phyloP scores from a whole-genome alignment of 139 green algal genomes.

The Volvox reticuliferus region DNA sequence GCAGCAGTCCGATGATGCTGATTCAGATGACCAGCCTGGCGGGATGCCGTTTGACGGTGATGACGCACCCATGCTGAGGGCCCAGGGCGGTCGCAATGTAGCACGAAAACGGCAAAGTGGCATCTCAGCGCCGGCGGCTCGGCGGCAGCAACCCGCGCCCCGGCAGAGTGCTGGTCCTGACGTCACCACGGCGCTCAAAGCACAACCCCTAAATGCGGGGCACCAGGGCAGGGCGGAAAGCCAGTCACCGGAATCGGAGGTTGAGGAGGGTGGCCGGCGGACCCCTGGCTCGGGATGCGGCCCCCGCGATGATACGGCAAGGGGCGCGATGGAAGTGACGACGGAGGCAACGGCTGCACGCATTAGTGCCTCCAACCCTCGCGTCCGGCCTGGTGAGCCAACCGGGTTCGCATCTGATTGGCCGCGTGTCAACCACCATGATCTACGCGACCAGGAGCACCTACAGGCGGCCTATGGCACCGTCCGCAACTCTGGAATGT shows the following conservation, averaged over 20 bases:
- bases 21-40: slow-evolving; percentile 12
- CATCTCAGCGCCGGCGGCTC: neutral
- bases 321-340: neutral
- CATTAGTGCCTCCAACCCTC: neutral
- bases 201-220: neutral
- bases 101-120: neutral
- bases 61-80: neutral
- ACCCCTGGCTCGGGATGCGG: neutral
- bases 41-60: neutral
- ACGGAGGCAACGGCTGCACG: neutral
- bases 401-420: neutral
- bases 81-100: neutral
- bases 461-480: neutral
- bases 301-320: neutral
- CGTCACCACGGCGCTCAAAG: neutral
- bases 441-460: neutral
- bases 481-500: neutral
- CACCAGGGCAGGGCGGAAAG: neutral
- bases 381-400: neutral
- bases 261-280: neutral
- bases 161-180: neutral
- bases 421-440: neutral
- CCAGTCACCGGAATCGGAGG: neutral
- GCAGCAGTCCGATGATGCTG: neutral
- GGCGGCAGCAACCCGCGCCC: neutral